phyloP scores from a whole-genome alignment of 805 yeast genomes.

The Cyberlindnera sargentensis region DNA sequence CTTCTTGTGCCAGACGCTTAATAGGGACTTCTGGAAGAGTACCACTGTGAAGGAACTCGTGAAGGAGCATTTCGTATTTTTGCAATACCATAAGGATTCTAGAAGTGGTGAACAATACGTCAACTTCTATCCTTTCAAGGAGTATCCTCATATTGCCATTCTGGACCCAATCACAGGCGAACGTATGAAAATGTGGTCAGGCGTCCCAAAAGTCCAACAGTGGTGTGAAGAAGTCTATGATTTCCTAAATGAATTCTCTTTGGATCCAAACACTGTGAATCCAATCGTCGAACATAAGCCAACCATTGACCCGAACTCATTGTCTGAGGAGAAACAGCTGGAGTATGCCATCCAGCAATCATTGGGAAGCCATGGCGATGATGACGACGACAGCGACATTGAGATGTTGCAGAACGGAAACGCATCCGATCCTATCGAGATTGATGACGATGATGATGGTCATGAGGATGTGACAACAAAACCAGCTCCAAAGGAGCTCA shows the following conservation, averaged over 20 bases:
- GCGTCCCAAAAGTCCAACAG: conserved; percentile 49
- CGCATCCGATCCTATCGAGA: conserved; percentile 17
- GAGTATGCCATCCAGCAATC: conserved; percentile 69
- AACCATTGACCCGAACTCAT: conserved; percentile 51
- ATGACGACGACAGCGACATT: conserved; percentile 21
- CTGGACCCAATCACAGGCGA: conserved; percentile 96
- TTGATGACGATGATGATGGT: conserved; percentile 17
- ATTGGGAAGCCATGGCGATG: conserved; percentile 27
- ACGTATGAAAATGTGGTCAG: conserved; percentile 70
- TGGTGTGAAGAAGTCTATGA: conserved; percentile 66
- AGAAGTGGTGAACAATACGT: conserved; percentile 64
- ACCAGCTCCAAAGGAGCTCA: conserved; percentile 16
- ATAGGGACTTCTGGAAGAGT: conserved; percentile 90
- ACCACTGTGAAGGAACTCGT: conserved; percentile 56
- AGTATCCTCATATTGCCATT: conserved; percentile 84
- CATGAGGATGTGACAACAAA: background rate
- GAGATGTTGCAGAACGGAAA: conserved; percentile 12
- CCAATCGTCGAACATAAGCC: conserved; percentile 59
- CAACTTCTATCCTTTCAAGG: conserved; percentile 63
- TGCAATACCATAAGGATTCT: conserved; percentile 80
- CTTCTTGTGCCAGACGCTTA: conserved; percentile 82
- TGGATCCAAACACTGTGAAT: conserved; percentile 55
- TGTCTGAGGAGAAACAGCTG: conserved; percentile 81
- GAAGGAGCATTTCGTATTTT: conserved; percentile 62
- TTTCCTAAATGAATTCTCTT: conserved; percentile 58